Base-by-base conservation (phyloP, 2,329 filamentous ascomycete species). In the Aspergillus nomiae region DNA sequence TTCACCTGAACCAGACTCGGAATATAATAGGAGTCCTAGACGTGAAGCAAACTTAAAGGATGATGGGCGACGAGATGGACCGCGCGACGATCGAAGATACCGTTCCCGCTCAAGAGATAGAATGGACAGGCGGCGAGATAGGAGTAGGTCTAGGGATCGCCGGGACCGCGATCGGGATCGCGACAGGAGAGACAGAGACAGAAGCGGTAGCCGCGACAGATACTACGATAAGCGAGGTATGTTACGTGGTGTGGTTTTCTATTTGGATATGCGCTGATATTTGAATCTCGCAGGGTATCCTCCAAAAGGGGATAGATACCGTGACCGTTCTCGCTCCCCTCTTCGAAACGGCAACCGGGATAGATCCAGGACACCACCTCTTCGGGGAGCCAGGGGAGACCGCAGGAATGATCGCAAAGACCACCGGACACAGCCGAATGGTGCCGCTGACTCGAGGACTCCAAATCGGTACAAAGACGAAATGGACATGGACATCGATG, bases 401-500 rank as follows among this genome's bases (percentile, higher is more conserved):
- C 72, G 74, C 55, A 71, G 68, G 58, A 69, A 73, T 43, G 68
- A 72, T 59, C 72, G 74, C 59, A 76, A 70, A 63, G 71, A 78
- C 14, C 50, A 62, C 45, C 67, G 70, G 51, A 62, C 67, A 57
- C 67, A 67, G 36, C 51, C 68, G 48, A 74, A 74, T 65, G 70
- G 74, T 36, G 46, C 65, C 28, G 26, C 69, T 26, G 69, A 71
- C 14, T 60, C 66, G 26, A 71, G 67, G 38, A 56, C 59, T n/a
- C 55, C 60, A 9, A 63, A 58, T 21, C 69, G 74, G 66, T 59
- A 69, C 60, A 66, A 76, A 69, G 77, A 77, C 68, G 65, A 72
- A 68, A 70, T 77, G 73, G 75, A 74, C 11, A 59, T 77, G 59
- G 73, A 77, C 38, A 81, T 85, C 19, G 84, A 86, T 11, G 80